Conservation (phyloP, 163 green algal genomes). For the Chlamydomonas reinhardtii region DNA sequence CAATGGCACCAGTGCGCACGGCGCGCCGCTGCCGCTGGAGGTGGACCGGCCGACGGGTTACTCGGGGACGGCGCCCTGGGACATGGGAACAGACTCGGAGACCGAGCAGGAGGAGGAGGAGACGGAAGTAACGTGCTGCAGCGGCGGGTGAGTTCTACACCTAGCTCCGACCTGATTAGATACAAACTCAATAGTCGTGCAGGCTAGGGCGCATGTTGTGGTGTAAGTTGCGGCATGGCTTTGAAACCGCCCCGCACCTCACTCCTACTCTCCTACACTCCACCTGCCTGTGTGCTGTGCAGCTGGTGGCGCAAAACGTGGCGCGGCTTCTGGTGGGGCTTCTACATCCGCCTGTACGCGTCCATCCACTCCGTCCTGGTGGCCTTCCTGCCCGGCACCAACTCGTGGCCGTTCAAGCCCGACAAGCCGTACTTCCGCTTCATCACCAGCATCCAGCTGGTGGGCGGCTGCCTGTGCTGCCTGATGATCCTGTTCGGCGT, state of each 20-base stretch:
- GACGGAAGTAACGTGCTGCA: not conserved
- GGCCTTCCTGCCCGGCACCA: not conserved
- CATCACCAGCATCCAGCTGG: not conserved
- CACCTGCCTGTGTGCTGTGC: no score
- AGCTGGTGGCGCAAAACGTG: not conserved
- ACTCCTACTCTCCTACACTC: no score
- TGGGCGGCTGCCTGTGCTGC: not conserved
- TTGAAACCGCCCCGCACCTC: no score
- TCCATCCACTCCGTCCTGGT: not conserved
- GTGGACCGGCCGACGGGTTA: no score
- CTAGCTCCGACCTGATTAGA: no score
- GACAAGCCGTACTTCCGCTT: constrained; percentile 17
- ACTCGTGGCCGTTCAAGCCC: constrained; percentile 2
- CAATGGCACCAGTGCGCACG: no score
- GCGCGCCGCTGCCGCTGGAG: no score
- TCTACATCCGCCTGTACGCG: not conserved
- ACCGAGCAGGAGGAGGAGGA: not conserved
- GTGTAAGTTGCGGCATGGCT: no score
- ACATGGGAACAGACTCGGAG: no score
- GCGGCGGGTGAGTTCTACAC: not conserved
- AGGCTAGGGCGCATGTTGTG: no score
- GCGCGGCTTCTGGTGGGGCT: not conserved
- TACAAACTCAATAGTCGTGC: no score
- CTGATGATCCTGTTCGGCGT: not conserved
- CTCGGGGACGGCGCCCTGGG: no score